Evolutionary conservation across 305 asterid genomes (phyloP).

Genomic region (Fraxinus floribunda): DNA sequence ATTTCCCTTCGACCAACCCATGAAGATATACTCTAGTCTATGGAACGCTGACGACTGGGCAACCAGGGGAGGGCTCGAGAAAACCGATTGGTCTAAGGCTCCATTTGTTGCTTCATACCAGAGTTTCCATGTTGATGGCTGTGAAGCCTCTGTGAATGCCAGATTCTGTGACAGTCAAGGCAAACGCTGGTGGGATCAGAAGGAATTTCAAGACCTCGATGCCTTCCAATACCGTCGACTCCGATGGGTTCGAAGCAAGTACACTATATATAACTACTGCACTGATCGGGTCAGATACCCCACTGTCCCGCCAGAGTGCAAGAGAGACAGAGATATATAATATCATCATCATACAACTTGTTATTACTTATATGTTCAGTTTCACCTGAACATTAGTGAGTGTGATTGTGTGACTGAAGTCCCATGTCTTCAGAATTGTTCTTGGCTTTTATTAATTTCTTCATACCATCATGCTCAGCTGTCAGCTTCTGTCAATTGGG

Average conservation of each 20-base stretch:
- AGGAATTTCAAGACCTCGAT: conserved; percentile 69
- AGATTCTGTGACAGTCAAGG: conserved; percentile 62
- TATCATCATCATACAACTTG: background rate
- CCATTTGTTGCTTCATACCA: conserved; percentile 73
- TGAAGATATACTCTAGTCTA: conserved; percentile 78
- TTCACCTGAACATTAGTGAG: background rate
- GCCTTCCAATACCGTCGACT: conserved; percentile 48
- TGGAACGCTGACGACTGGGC: conserved; percentile 90
- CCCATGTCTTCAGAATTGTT: background rate
- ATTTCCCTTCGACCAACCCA: conserved; percentile 78
- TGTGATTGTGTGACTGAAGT: background rate
- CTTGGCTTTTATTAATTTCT: background rate
- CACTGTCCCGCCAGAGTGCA: conserved; percentile 52
- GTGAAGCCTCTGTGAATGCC: conserved; percentile 64
- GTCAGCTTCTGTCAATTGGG: background rate
- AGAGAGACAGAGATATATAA: conserved; percentile 56
- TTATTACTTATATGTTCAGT: background rate
- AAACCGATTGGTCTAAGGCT: conserved; percentile 78
- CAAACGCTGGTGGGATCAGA: conserved; percentile 73
- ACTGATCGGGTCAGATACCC: conserved; percentile 52
- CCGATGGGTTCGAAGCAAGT: conserved; percentile 48
- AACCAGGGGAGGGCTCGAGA: conserved; percentile 73
- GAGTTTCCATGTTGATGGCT: conserved; percentile 76
- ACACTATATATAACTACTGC: conserved; percentile 77
- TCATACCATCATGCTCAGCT: background rate